Evolutionary conservation across 2,329 filamentous ascomycete species (phyloP), one percentile per base, ranked within the genome.

Genomic region (Rhynchosporium graminicola): DNA sequence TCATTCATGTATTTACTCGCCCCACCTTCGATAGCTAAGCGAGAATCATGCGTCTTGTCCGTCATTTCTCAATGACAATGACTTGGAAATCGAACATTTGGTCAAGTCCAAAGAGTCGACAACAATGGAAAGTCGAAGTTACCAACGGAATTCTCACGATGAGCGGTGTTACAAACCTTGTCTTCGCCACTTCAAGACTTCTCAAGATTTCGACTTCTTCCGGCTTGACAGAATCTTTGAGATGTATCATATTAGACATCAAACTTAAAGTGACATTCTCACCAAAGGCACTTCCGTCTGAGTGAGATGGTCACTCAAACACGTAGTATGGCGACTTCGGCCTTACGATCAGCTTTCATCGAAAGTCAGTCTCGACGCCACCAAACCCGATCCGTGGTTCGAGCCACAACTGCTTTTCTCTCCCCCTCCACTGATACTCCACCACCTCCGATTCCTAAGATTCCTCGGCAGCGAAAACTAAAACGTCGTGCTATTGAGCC

Each of bases 271-370:
- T n/a, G 26, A 1, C 31, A 38, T 52, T 31, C 50, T 38, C 31
- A 38, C 12, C 48, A 36, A n/a, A 26, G 3, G n/a, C 15, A 38
- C 20, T 31, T 6, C 15, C 5, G 0, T 38, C 31, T 52, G 31
- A n/a, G 13, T n/a, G 36, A 52, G 31, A 52, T 52, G 50, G 50
- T 52, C 31, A 26, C 50, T 10, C 50, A 52, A 38, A 52, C 50
- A 38, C 50, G 50, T 7, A 1, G 31, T 10, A 52, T 52, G 50
- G 50, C 31, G 4, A 26, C 31, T 38, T 52, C 50, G 5, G 50
- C 50, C 50, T 36, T 8, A 52, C 15, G 50, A 52, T 52, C 33
- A 20, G 50, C 13, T 2, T 52, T 52, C 31, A 36, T 52, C n/a
- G 4, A 38, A 8, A 38, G 4, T 31, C 31, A 38, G 31, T 38